Evolutionary conservation across 768 basidiomycete genomes (phyloP).

Genomic region (Pisolithus marmoratus): DNA sequence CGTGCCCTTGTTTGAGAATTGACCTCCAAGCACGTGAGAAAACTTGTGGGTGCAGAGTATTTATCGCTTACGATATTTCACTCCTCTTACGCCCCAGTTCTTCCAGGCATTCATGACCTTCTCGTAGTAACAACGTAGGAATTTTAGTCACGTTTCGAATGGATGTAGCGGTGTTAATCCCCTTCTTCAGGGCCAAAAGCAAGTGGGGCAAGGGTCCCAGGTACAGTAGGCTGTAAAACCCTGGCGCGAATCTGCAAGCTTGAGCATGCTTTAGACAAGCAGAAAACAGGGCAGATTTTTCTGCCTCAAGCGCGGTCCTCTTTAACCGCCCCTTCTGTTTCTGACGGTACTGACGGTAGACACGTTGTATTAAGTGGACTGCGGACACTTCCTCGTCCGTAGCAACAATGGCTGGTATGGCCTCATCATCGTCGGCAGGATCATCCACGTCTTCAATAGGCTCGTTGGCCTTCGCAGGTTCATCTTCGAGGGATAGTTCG

Average conservation of each 20-base stretch:
- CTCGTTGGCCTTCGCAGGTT: no score
- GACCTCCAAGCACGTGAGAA: conserved; percentile 12
- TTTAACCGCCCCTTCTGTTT: conserved; percentile 3
- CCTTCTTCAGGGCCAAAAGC: conserved; percentile 36
- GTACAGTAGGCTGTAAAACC: conserved; percentile 33
- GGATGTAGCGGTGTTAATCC: conserved; percentile 16
- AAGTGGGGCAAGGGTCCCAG: conserved; percentile 35
- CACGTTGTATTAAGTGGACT: conserved; percentile 18
- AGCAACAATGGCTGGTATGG: no score
- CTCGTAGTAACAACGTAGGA: conserved; percentile 17
- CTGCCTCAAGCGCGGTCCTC: conserved; percentile 15
- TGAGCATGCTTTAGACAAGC: conserved; percentile 24
- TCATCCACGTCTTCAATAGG: no score
- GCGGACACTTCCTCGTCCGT: conserved; percentile 22
- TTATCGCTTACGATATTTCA: conserved; percentile 1
- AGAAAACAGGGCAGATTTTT: conserved; percentile 20
- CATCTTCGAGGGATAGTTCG: no score
- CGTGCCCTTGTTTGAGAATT: no score
- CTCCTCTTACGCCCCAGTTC: conserved; percentile 17
- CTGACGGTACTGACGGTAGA: conserved; percentile 7
- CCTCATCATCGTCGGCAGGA: no score
- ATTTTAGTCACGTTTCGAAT: conserved; percentile 29
- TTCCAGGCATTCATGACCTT: conserved; percentile 33
- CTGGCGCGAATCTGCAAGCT: conserved; percentile 22
- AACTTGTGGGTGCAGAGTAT: background rate